These are phyloP conservation scores for Quercus ilex DNA, from an alignment of 306 rosid genomes.

Conservation along the genomic window DNA sequence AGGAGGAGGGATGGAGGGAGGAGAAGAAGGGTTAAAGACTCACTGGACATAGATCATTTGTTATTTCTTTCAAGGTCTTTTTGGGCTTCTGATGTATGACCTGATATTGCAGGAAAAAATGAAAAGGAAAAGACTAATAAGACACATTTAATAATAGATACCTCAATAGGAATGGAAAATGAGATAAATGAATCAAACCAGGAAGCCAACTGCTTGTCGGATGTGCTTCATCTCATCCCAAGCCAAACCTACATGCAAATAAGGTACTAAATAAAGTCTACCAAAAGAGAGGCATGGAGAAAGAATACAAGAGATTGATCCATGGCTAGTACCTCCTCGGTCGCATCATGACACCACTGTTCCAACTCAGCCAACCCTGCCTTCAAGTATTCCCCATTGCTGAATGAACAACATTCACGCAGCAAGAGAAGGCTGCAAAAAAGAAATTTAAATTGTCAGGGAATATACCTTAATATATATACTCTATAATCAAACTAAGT, in stretches of 20 bases:
- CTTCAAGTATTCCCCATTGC: slow-evolving; percentile 94
- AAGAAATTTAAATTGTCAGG: not conserved
- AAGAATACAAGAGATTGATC: slow-evolving; percentile 8
- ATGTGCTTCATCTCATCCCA: slow-evolving; percentile 99
- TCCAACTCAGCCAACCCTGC: slow-evolving; percentile 96
- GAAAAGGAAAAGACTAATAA: slow-evolving; percentile 17
- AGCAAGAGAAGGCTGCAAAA: slow-evolving; percentile 86
- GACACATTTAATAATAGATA: not conserved
- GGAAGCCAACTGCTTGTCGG: slow-evolving; percentile 98
- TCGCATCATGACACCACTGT: slow-evolving; percentile 80
- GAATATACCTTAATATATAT: no score
- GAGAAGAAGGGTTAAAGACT: slow-evolving; percentile 34
- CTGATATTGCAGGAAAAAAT: slow-evolving; percentile 29
- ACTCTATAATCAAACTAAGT: no score
- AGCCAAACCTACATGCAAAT: slow-evolving; percentile 64
- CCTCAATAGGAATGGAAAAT: not conserved
- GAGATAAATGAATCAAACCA: slow-evolving; percentile 43
- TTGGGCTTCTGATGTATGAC: slow-evolving; percentile 99
- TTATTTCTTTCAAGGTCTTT: slow-evolving; percentile 88
- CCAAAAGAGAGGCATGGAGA: not conserved
- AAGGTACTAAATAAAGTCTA: slow-evolving; percentile 11
- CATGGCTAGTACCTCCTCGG: slow-evolving; percentile 69
- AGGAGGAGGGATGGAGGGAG: not conserved
- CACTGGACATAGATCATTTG: slow-evolving; percentile 96
- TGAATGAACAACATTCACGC: slow-evolving; percentile 98